Conservation (phyloP, 495 filamentous ascomycete species). For the Acidiella bohemica region DNA sequence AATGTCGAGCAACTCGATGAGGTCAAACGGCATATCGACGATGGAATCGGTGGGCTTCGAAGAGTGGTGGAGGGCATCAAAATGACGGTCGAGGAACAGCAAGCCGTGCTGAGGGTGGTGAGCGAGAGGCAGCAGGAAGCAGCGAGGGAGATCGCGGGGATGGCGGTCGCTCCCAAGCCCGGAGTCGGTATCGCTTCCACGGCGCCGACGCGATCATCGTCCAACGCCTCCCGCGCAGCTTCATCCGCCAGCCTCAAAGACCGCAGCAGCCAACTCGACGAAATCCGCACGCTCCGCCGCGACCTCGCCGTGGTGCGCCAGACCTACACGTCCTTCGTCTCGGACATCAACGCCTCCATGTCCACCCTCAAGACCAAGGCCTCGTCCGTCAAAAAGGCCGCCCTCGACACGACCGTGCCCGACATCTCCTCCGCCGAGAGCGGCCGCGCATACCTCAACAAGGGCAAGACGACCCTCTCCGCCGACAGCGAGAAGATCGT, state of each 20-base stretch:
- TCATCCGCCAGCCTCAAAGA: slow-evolving; percentile 21
- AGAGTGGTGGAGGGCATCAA: slow-evolving; percentile 69
- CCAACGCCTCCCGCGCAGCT: slow-evolving; percentile 7
- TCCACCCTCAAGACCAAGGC: slow-evolving; percentile 66
- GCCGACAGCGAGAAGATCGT: slow-evolving; percentile 80
- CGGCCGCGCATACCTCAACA: slow-evolving; percentile 70
- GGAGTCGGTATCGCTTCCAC: slow-evolving; percentile 10
- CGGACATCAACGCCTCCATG: slow-evolving; percentile 83
- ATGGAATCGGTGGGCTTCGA: slow-evolving; percentile 69
- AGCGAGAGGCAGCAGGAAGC: slow-evolving; percentile 84
- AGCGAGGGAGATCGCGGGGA: slow-evolving; percentile 75
- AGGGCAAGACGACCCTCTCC: slow-evolving; percentile 70
- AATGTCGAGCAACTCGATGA: slow-evolving; percentile 94
- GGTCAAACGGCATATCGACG: slow-evolving; percentile 91
- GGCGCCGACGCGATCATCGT: background rate
- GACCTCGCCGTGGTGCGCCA: slow-evolving; percentile 88
- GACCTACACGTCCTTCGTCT: slow-evolving; percentile 79
- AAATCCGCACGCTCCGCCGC: slow-evolving; percentile 70
- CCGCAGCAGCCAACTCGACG: slow-evolving; percentile 45
- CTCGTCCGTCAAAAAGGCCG: slow-evolving; percentile 59
- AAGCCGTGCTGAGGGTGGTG: slow-evolving; percentile 66
- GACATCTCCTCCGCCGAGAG: slow-evolving; percentile 52
- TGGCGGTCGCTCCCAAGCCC: slow-evolving; percentile 54
- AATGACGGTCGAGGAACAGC: slow-evolving; percentile 66
- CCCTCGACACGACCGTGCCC: slow-evolving; percentile 50